Evolutionary conservation across 2,329 filamentous ascomycete species (phyloP).

Genomic region (Phaeosphaeria sp.): DNA sequence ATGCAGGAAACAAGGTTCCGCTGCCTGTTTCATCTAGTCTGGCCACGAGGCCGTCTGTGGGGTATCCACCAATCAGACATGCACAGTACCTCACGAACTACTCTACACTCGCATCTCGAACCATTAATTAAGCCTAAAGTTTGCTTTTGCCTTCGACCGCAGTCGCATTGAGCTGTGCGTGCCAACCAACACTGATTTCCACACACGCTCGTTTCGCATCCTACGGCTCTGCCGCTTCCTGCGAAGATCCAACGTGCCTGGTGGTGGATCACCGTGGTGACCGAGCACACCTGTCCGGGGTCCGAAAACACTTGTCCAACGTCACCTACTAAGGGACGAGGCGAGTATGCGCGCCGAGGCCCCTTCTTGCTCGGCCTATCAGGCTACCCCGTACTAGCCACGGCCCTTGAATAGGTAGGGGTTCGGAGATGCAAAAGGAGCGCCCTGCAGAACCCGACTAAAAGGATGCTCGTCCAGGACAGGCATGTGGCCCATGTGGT

Average conservation of each 20-base stretch:
- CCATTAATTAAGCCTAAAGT: background rate
- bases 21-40: slow-evolving; percentile 1
- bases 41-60: background rate
- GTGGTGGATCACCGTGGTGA: slow-evolving; percentile 3
- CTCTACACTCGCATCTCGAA: background rate
- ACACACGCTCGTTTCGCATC: background rate
- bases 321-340: background rate
- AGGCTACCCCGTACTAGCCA: background rate
- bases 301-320: slow-evolving; percentile 11
- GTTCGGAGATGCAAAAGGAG: slow-evolving; percentile 14
- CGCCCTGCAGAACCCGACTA: slow-evolving; percentile 20
- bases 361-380: slow-evolving; percentile 1
- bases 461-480: slow-evolving; percentile 1
- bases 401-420: slow-evolving; percentile 3
- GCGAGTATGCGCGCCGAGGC: background rate
- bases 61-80: slow-evolving; percentile 2
- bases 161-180: background rate
- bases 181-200: slow-evolving; percentile 3
- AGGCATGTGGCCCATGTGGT: background rate
- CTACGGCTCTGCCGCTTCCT: slow-evolving; percentile 3
- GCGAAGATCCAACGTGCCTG: background rate
- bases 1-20: slow-evolving; percentile 3
- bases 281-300: slow-evolving; percentile 7
- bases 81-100: background rate
- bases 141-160: background rate